These are phyloP conservation scores for Pseudoperonospora humuli DNA, from an alignment of 352 stramenopile species.

Conservation along the genomic window DNA sequence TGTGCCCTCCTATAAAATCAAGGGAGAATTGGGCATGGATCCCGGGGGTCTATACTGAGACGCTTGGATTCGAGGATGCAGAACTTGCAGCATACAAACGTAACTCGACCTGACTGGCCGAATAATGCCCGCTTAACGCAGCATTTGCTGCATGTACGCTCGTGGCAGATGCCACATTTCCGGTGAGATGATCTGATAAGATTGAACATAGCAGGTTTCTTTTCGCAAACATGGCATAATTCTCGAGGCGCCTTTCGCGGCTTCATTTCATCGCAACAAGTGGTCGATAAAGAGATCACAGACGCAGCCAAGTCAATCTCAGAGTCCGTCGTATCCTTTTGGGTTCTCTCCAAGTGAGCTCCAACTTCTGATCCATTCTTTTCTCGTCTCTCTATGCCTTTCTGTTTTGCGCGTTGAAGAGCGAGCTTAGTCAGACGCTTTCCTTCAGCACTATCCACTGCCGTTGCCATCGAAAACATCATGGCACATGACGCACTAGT, in stretches of 20 bases:
- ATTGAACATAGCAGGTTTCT: slow-evolving; percentile 15
- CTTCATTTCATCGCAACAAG: slow-evolving; percentile 3
- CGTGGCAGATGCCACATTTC: slow-evolving; percentile 28
- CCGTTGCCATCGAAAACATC: slow-evolving; percentile 21
- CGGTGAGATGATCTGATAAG: slow-evolving; percentile 18
- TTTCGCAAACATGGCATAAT: slow-evolving; percentile 17
- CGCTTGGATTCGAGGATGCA: slow-evolving; percentile 34
- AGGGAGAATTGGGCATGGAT: slow-evolving; percentile 35
- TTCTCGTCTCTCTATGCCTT: neutral
- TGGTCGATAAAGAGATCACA: slow-evolving; percentile 11
- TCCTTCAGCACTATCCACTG: slow-evolving; percentile 24
- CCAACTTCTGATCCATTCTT: neutral
- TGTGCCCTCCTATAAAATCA: no score
- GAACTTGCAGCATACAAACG: slow-evolving; percentile 28
- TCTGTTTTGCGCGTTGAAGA: slow-evolving; percentile 8
- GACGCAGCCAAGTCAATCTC: slow-evolving; percentile 14
- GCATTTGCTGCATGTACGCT: slow-evolving; percentile 31
- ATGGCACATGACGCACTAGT: slow-evolving; percentile 15
- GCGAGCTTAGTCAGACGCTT: slow-evolving; percentile 27
- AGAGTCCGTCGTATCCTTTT: slow-evolving; percentile 15
- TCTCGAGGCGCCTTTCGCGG: slow-evolving; percentile 1
- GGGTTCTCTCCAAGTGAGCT: neutral
- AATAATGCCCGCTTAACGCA: slow-evolving; percentile 32
- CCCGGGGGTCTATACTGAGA: slow-evolving; percentile 26
- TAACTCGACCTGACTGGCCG: slow-evolving; percentile 19